Evolutionary conservation across 2,329 filamentous ascomycete species (phyloP), one percentile per base, ranked within the genome.

Genomic region (Purpureocillium lavendulum): DNA sequence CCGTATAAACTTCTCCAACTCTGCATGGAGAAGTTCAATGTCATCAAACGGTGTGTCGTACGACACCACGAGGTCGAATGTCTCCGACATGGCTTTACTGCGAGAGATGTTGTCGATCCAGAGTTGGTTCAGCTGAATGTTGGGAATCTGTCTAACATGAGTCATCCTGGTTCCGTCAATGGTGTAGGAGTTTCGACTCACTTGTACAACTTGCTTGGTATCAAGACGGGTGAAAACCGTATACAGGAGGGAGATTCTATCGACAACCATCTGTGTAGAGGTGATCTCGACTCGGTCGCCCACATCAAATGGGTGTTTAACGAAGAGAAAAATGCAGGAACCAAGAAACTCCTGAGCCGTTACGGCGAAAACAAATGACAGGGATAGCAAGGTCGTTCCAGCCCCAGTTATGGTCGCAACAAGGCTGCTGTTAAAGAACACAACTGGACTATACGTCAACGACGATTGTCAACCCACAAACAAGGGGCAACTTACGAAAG

Each of bases 271-370:
- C 50, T 80, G 73, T 48, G 82, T 73, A 12, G 70, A 71, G 38
- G 59, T 66, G 47, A 97, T 84, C 52, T 96, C 88, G 33, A 97
- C 86, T 18, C 92, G 82, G 59, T 98, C 92, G 45, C 90, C 89
- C 16, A 97, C 88, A 58, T 98, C 92, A 59, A 85, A 97, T 0
- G 92, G 90, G 59, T 98, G 92, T 70, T 98, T 98, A 68, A 97
- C 87, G 54, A 98, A 98, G 2, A 98, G 69, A 69, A 98, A 98
- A 55, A 98, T 95, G 68, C 90, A 97, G 30, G 89, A 96, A 54
- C 90, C 90, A n/a, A 98, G 77, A 47, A 98, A 84, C 62, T 98
- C 92, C 62, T 96, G 89, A 3, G 84, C 82, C 2, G 89, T 96
- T 40, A 84, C 83, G 17, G 89, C 82, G 60, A 98, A 97, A 50